Conservation (phyloP, 441 rosid species). For the Syzygium syzygioides region DNA sequence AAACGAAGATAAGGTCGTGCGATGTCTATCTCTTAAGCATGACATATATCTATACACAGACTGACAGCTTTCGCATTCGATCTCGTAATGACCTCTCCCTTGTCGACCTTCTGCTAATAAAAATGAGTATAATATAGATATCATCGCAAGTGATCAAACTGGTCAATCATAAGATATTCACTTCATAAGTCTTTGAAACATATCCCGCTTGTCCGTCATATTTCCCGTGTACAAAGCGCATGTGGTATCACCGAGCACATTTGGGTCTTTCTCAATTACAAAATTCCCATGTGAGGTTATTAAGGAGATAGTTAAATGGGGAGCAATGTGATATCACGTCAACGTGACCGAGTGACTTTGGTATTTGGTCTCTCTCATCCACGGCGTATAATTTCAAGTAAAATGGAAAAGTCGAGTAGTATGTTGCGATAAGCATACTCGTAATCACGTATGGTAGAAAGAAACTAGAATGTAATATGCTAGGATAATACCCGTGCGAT, state of each 20-base stretch:
- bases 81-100: not conserved
- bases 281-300: not conserved
- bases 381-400: not conserved
- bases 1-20: not conserved
- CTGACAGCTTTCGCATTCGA: not conserved
- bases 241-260: not conserved
- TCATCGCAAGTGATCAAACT: not conserved
- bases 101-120: not conserved
- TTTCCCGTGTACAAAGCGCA: not conserved
- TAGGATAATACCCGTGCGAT: not conserved
- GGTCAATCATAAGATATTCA: not conserved
- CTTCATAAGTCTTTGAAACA: not conserved
- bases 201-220: accelerated
- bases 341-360: accelerated
- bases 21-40: not conserved
- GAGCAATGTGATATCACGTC: not conserved
- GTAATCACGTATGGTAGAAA: not conserved
- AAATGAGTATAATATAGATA: not conserved
- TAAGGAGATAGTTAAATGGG: not conserved
- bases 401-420: not conserved
- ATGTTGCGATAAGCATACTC: not conserved
- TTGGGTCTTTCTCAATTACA: not conserved
- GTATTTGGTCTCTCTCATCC: not conserved
- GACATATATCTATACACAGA: not conserved
- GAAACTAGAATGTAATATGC: not conserved